Percentiles rank a stretch among this genome's conserved stretches.
These are phyloP conservation scores for Eruca vesicaria DNA, from an alignment of 441 rosid species.

Conservation along the genomic window DNA sequence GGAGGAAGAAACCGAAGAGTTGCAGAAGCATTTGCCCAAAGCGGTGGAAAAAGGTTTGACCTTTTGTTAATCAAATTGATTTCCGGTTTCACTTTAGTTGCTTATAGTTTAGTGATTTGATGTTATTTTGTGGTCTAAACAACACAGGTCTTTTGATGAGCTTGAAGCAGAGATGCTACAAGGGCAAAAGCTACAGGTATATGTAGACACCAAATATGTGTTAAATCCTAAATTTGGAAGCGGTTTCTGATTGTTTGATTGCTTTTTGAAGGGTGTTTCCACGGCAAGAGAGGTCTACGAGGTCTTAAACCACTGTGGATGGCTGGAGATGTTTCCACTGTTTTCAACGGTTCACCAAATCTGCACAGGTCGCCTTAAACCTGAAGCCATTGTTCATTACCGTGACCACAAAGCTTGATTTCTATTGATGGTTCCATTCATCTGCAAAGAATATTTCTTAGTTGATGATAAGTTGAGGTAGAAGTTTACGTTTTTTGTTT, in stretches of 20 bases:
- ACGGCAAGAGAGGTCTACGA: constrained; percentile 90
- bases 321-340: constrained; percentile 90
- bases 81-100: neutral
- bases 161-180: constrained; percentile 94
- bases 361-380: constrained; percentile 70
- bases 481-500: neutral
- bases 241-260: neutral
- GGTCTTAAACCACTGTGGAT: constrained; percentile 73
- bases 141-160: constrained; percentile 84
- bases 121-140: constrained; percentile 14
- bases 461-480: too few species aligned
- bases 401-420: constrained; percentile 54
- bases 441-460: neutral
- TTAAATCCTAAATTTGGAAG: neutral
- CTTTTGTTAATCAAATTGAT: constrained; percentile 8
- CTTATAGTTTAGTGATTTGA: constrained; percentile 11
- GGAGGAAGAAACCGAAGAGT: constrained; percentile 98
- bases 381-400: constrained; percentile 81
- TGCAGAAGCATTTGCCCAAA: constrained; percentile 87
- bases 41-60: constrained; percentile 73
- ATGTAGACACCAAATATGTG: neutral
- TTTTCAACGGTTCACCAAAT: constrained; percentile 85
- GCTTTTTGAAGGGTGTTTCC: constrained; percentile 71
- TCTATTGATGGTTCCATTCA: neutral
- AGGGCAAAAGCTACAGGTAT: constrained; percentile 96